Base-by-base conservation (phyloP, 192 early-diverging fungal genomes). In the Linderina pennispora region DNA sequence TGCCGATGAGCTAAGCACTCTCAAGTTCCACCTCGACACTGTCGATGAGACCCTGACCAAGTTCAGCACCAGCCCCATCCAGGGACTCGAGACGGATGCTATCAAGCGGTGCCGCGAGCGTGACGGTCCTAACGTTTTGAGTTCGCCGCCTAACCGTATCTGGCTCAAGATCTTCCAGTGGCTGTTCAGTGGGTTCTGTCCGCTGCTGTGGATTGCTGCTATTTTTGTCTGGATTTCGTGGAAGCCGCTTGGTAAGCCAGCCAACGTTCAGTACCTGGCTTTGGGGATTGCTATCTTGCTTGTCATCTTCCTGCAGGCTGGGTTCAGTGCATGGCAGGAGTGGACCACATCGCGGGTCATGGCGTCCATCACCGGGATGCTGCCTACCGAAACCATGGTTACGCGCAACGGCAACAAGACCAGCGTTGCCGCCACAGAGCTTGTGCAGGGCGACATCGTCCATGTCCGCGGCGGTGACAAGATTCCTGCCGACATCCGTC, bases 351-450 rank as follows among this genome's bases (percentile, higher is more conserved):
- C 53, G 40, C 48, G 38, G 19, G 74, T 84, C 15, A 84, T 84
- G 84, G 61, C 69, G 23, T 80, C 80, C 0, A 81, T 84, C 48
- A 63, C 68, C 24, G 74, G 73, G 37, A 78, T 87, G 59, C 48
- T 88, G 4, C 66, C 84, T 6, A 39, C 64, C 11, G 60, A 76
- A 18, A 65, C 76, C 22, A 53, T 56, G 31, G 87, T 88, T 20
- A 58, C 83, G 38, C 84, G 87, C 19, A 62, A 81, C 45, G 81
- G 85, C n/a, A n/a, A n/a, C n/a, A n/a, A n/a, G n/a, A n/a, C n/a
- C n/a, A n/a, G n/a, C n/a, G n/a, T n/a, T n/a, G n/a, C n/a, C n/a
- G n/a, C n/a, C n/a, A n/a, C n/a, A n/a, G n/a, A n/a, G n/a, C n/a
- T n/a, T n/a, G n/a, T n/a, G n/a, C n/a, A n/a, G n/a, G n/a, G n/a